Evolutionary conservation across 2,329 filamentous ascomycete genomes (phyloP).

Genomic region (Apiospora arundinis): DNA sequence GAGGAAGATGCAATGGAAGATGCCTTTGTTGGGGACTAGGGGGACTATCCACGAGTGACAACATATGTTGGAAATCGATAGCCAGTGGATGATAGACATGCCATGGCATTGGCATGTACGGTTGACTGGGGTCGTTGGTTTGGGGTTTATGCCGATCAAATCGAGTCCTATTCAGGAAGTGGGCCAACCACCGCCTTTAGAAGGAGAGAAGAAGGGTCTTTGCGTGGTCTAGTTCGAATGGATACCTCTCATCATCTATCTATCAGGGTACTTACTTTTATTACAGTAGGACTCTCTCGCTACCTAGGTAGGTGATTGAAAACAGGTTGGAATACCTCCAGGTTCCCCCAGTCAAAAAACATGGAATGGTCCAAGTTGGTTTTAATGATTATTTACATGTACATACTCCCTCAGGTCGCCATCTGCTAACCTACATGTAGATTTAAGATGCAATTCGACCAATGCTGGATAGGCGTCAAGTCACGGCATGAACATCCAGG

Average conservation of each 20-base stretch:
- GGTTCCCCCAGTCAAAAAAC: background rate
- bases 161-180: conserved; percentile 13
- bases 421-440: too few relatives aligned
- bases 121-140: conserved; percentile 15
- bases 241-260: background rate
- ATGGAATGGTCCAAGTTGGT: background rate
- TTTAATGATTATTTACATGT: background rate
- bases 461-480: background rate
- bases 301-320: background rate
- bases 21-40: background rate
- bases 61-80: background rate
- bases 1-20: background rate
- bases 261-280: background rate
- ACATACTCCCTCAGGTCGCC: too few relatives aligned
- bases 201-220: background rate
- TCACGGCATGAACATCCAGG: conserved; percentile 5
- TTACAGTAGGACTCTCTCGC: background rate
- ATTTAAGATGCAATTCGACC: background rate
- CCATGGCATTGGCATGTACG: background rate
- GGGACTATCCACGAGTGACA: background rate
- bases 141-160: conserved; percentile 18
- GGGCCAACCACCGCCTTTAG: background rate
- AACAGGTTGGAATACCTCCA: background rate
- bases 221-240: background rate
- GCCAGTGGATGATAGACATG: conserved; percentile 2